phyloP scores from a whole-genome alignment of 139 green algal genomes.

The Chlorokybus atmophyticus region DNA sequence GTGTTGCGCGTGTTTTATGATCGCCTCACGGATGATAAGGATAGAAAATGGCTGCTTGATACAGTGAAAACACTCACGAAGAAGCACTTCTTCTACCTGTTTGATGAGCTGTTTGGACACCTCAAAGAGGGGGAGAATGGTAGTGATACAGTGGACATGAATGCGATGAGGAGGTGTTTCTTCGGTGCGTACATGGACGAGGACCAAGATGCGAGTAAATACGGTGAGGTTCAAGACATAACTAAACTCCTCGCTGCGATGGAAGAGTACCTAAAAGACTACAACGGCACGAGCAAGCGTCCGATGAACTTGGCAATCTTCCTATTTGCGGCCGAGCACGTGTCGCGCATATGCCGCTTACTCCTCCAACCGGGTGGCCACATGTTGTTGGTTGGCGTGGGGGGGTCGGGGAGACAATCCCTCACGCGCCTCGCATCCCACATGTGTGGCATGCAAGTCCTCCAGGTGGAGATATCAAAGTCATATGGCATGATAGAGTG shows the following conservation, averaged over 20 bases:
- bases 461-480: slow-evolving; percentile 23
- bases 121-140: neutral
- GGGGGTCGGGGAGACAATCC: slow-evolving; percentile 40
- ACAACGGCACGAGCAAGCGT: slow-evolving; percentile 28
- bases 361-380: slow-evolving; percentile 37
- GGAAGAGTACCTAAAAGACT: slow-evolving; percentile 32
- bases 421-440: slow-evolving; percentile 39
- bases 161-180: slow-evolving; percentile 54
- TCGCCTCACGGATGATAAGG: slow-evolving; percentile 35
- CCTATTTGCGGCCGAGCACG: slow-evolving; percentile 36
- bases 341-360: slow-evolving; percentile 27
- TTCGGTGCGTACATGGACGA: slow-evolving; percentile 50
- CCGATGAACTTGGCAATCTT: slow-evolving; percentile 38
- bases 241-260: slow-evolving; percentile 8
- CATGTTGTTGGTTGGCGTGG: slow-evolving; percentile 46
- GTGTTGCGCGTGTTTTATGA: slow-evolving; percentile 39
- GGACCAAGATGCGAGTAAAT: slow-evolving; percentile 9
- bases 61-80: slow-evolving; percentile 35
- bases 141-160: slow-evolving; percentile 7
- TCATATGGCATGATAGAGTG: slow-evolving; percentile 24
- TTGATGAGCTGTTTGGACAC: slow-evolving; percentile 32
- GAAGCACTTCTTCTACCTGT: slow-evolving; percentile 55
- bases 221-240: slow-evolving; percentile 25
- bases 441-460: slow-evolving; percentile 42
- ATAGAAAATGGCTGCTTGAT: slow-evolving; percentile 28